Evolutionary conservation across 176 grass and related monocot genomes (phyloP), one percentile per base, ranked within the genome.

Genomic region (Lolium multiflorum): DNA sequence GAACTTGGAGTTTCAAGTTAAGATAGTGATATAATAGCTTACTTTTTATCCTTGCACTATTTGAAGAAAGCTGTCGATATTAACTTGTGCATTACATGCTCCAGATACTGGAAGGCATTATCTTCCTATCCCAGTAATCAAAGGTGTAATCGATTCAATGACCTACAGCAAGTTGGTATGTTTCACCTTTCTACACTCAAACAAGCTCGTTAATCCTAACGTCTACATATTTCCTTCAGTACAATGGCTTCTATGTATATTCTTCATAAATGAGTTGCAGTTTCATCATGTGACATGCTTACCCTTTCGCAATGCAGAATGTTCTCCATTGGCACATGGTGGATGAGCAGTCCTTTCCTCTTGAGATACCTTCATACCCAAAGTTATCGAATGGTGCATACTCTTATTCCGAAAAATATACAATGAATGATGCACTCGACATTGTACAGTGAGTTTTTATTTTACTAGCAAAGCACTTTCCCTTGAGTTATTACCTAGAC

Each of bases 261-360:
- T 35, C 38, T 84, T 52, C 70, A 73, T 80, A 68, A 81, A 50
- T 50, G 18, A 65, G 67, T 86, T 88, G 38, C 86, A 20, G 71
- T 60, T 79, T n/a, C 43, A 9, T 26, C 66, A 78, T 52, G 52
- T 83, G 39, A 74, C 52, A 5, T 35, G 31, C 41, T 43, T 43
- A 43, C 41, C 7, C 18, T 81, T 75, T 55, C 14, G 9, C 60
- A 58, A 72, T 76, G 18, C 87, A 98, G 93, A 98, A 98, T 71
- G 88, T 98, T 77, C 93, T 98, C 82, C 96, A 98, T 79, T 98
- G 96, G 96, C 96, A 98, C 76, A 94, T 96, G 18, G 92, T 96
- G 15, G 93, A 98, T 51, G 75, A 88, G 52, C 93, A 96, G 64
- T 96, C 96, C 4, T 98, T 98, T 88, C 96, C 96, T 10, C 79